phyloP scores from a whole-genome alignment of 1,284 basidiomycete genomes.

The Ustilago bromivora region DNA sequence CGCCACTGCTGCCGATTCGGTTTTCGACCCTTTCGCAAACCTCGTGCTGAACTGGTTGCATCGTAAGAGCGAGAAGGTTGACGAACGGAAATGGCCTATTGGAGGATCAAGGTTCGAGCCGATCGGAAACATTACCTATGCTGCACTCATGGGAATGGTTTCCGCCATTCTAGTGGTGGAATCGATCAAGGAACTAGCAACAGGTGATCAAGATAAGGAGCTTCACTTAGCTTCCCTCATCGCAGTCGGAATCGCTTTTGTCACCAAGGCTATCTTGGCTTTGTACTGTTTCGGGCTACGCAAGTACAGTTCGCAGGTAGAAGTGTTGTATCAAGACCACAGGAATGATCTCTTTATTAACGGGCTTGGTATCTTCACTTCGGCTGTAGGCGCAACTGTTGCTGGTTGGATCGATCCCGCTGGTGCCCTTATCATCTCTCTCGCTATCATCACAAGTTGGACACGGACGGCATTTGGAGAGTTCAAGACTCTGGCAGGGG shows the following conservation, averaged over 20 bases:
- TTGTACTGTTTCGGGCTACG: slow-evolving; percentile 85
- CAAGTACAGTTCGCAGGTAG: slow-evolving; percentile 86
- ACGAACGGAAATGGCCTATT: slow-evolving; percentile 88
- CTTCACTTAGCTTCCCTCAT: slow-evolving; percentile 86
- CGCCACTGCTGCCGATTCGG: slow-evolving; percentile 87
- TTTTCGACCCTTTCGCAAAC: slow-evolving; percentile 91
- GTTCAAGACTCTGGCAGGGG: slow-evolving; percentile 89
- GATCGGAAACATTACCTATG: slow-evolving; percentile 78
- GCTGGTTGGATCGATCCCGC: slow-evolving; percentile 86
- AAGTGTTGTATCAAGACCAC: slow-evolving; percentile 94
- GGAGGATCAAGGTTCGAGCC: slow-evolving; percentile 85
- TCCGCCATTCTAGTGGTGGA: slow-evolving; percentile 88
- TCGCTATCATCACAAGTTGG: slow-evolving; percentile 87
- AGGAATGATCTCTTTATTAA: slow-evolving; percentile 76
- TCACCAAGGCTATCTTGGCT: slow-evolving; percentile 87
- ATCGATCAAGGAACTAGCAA: slow-evolving; percentile 79
- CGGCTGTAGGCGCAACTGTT: slow-evolving; percentile 87
- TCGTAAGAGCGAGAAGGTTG: slow-evolving; percentile 78
- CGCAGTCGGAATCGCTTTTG: slow-evolving; percentile 83
- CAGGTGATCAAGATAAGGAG: slow-evolving; percentile 75
- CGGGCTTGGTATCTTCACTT: slow-evolving; percentile 83
- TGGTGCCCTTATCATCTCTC: slow-evolving; percentile 80
- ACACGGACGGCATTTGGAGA: slow-evolving; percentile 71
- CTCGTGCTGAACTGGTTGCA: slow-evolving; percentile 86
- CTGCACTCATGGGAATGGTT: slow-evolving; percentile 81